phyloP scores from a whole-genome alignment of 2,329 filamentous ascomycete species.

The Beauveria pseudobassiana region DNA sequence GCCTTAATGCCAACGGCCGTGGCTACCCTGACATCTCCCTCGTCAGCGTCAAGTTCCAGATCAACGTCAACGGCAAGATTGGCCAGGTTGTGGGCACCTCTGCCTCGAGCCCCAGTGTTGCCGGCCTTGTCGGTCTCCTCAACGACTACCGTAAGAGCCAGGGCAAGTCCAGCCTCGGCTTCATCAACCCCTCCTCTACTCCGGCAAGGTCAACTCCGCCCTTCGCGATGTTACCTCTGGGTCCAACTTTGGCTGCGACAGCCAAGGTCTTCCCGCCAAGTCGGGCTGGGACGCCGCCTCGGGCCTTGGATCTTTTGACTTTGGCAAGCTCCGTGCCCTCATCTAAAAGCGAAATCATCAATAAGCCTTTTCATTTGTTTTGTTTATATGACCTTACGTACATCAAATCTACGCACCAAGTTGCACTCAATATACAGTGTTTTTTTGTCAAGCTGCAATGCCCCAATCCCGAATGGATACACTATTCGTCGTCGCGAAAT shows the following conservation, averaged over 20 bases:
- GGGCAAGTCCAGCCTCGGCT: slow-evolving; percentile 9
- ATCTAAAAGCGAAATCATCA: neutral
- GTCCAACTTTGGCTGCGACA: slow-evolving; percentile 11
- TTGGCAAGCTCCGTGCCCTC: slow-evolving; percentile 11
- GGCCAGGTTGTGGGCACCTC: slow-evolving; percentile 2
- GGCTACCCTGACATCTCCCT: slow-evolving; percentile 10
- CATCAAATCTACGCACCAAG: neutral
- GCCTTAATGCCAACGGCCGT: slow-evolving; percentile 1
- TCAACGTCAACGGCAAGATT: neutral
- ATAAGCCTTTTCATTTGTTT: neutral
- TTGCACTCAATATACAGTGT: neutral
- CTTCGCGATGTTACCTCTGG: slow-evolving; percentile 11
- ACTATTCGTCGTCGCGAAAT: too few relatives aligned
- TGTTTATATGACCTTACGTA: neutral
- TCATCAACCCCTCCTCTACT: slow-evolving; percentile 12
- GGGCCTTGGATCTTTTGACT: slow-evolving; percentile 10
- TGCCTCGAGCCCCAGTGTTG: slow-evolving; percentile 2
- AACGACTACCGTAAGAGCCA: slow-evolving; percentile 10
- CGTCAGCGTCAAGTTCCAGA: slow-evolving; percentile 2
- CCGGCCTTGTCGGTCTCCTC: slow-evolving; percentile 6
- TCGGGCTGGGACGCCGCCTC: slow-evolving; percentile 11
- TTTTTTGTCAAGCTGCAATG: neutral
- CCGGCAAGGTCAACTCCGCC: slow-evolving; percentile 13
- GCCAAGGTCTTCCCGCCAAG: slow-evolving; percentile 5
- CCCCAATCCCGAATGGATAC: too few relatives aligned